Percentiles rank a stretch among this genome's conserved stretches.
Evolutionary conservation across 306 rosid species (phyloP).

Genomic region (Cicer judaicum): DNA sequence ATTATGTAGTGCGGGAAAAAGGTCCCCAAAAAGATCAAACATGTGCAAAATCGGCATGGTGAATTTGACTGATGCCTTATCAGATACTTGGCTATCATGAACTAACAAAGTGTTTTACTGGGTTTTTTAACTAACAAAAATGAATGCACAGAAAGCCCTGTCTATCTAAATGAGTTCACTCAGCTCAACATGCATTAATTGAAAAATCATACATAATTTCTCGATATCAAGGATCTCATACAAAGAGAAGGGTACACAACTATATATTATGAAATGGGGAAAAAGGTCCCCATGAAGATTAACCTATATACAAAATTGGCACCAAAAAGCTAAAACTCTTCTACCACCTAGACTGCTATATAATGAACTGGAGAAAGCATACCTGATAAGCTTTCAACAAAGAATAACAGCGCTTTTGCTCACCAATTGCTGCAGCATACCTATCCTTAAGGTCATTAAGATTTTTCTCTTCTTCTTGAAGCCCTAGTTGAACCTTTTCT

Average conservation of each 20-base stretch:
- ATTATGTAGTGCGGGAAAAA: not conserved
- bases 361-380: slow-evolving; percentile 29
- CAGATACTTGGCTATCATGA: not conserved
- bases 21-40: not conserved
- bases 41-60: not conserved
- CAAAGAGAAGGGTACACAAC: slow-evolving; percentile 5
- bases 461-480: slow-evolving; percentile 66
- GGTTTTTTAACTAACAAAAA: not conserved
- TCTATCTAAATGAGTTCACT: not conserved
- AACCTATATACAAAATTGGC: slow-evolving; percentile 10
- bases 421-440: slow-evolving; percentile 63
- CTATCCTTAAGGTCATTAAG: slow-evolving; percentile 62
- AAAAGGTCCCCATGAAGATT: not conserved
- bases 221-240: not conserved
- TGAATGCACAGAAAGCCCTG: not conserved
- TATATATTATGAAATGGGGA: not conserved
- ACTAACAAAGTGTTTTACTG: not conserved
- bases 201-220: not conserved
- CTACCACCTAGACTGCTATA: not conserved
- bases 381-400: slow-evolving; percentile 86
- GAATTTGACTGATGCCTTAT: not conserved
- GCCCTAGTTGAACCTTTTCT: slow-evolving; percentile 65
- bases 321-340: not conserved
- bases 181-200: not conserved
- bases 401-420: slow-evolving; percentile 71